Conservation (phyloP, 139 green algal genomes). For the Tetradesmus lagerheimii region DNA sequence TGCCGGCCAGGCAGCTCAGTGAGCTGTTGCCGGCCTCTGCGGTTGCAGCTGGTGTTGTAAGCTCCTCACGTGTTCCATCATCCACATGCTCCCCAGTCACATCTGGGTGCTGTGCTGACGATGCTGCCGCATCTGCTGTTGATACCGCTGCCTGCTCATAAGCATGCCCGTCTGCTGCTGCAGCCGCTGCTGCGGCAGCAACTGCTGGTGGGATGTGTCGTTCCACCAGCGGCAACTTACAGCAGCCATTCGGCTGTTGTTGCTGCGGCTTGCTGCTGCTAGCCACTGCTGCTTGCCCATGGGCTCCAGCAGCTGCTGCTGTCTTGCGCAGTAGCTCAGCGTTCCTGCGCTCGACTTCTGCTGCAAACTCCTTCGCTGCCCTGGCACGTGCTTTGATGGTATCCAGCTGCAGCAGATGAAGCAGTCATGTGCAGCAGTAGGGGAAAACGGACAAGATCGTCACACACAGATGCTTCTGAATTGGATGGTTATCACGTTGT, state of each 20-base stretch:
- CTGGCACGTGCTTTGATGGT: constrained; percentile 10
- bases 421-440: not conserved
- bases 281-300: not conserved
- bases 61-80: not conserved
- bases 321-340: not conserved
- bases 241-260: not conserved
- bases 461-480: too few species aligned
- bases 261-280: not conserved
- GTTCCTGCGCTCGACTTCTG: constrained; percentile 7
- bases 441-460: too few species aligned
- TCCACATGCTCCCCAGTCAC: not conserved
- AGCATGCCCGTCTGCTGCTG: too few species aligned
- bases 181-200: not conserved
- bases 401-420: constrained; percentile 6
- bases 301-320: not conserved
- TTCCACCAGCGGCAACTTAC: constrained; percentile 5
- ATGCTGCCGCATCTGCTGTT: not conserved
- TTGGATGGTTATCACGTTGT: too few species aligned
- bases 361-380: not conserved
- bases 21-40: not conserved
- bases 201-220: constrained; percentile 11
- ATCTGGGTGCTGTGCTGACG: not conserved
- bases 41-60: not conserved
- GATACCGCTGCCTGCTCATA: too few species aligned
- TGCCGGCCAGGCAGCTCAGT: too few species aligned